Percentiles rank a stretch among this genome's conserved stretches.
These are phyloP conservation scores for Trypanosoma brucei DNA, from an alignment of 208 protist genomes.

Conservation along the genomic window DNA sequence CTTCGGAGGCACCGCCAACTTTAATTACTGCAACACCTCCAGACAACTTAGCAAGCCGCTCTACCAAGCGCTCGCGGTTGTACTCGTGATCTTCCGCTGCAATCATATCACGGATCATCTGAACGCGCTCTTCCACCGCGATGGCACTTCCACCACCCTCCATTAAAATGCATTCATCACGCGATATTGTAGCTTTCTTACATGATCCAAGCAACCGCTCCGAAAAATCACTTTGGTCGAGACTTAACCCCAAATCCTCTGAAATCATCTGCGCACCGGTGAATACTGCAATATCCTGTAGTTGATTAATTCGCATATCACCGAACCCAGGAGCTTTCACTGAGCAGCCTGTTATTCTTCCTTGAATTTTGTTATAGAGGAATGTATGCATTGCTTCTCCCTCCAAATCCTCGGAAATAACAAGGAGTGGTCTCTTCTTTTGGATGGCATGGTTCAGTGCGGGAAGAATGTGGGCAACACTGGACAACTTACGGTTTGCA, in stretches of 20 bases:
- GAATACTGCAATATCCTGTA: slow-evolving; percentile 99
- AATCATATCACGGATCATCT: slow-evolving; percentile 95
- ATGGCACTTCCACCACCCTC: slow-evolving; percentile 95
- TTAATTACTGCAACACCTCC: slow-evolving; percentile 95
- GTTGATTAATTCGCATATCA: slow-evolving; percentile 97
- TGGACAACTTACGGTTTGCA: slow-evolving; percentile 80
- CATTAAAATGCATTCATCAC: slow-evolving; percentile 98
- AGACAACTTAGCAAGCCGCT: slow-evolving; percentile 89
- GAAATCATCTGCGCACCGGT: slow-evolving; percentile 95
- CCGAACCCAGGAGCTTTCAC: slow-evolving; percentile 99
- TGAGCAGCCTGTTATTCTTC: slow-evolving; percentile 71
- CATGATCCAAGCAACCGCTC: slow-evolving; percentile 78
- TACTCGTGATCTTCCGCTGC: slow-evolving; percentile 93
- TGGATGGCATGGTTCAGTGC: slow-evolving; percentile 86
- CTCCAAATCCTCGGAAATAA: slow-evolving; percentile 90
- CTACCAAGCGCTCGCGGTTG: slow-evolving; percentile 97
- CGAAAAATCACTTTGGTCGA: slow-evolving; percentile 89
- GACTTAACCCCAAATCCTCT: slow-evolving; percentile 92
- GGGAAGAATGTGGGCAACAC: slow-evolving; percentile 70
- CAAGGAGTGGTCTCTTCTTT: slow-evolving; percentile 77
- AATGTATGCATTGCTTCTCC: slow-evolving; percentile 93
- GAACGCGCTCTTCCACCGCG: slow-evolving; percentile 93
- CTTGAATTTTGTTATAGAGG: slow-evolving; percentile 92
- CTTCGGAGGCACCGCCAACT: slow-evolving; percentile 97
- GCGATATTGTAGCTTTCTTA: slow-evolving; percentile 92